Evolutionary conservation across 768 basidiomycete genomes (phyloP).

Genomic region (Boletus pseudopeckii): DNA sequence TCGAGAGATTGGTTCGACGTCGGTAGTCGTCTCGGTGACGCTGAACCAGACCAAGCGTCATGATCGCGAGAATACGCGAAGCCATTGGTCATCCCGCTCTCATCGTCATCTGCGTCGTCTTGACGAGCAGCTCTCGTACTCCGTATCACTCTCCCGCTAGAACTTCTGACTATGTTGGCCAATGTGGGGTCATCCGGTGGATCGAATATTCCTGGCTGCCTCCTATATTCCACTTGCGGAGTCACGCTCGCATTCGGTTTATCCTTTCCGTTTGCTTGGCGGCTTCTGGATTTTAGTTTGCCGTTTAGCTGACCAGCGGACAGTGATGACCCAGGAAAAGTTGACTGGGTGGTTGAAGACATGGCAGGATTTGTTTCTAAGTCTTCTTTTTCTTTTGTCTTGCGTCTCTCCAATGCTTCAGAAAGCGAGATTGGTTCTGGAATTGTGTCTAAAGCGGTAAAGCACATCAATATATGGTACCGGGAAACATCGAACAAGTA

Average conservation of each 20-base stretch:
- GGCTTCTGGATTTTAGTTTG: slow-evolving; percentile 40
- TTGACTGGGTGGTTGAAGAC: slow-evolving; percentile 31
- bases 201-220: slow-evolving; percentile 17
- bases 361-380: slow-evolving; percentile 59
- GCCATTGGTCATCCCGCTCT: slow-evolving; percentile 23
- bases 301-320: slow-evolving; percentile 23
- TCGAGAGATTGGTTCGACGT: slow-evolving; percentile 19
- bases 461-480: slow-evolving; percentile 1
- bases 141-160: slow-evolving; percentile 29
- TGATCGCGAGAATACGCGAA: slow-evolving; percentile 14
- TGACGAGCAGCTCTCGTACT: slow-evolving; percentile 29
- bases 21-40: slow-evolving; percentile 22
- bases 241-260: slow-evolving; percentile 30
- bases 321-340: slow-evolving; percentile 23
- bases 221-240: slow-evolving; percentile 24
- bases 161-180: slow-evolving; percentile 25
- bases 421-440: slow-evolving; percentile 57
- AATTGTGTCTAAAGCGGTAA: slow-evolving; percentile 52
- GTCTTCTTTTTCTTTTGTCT: slow-evolving; percentile 50
- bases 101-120: slow-evolving; percentile 26
- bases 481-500: neutral
- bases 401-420: slow-evolving; percentile 57
- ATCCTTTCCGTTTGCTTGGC: slow-evolving; percentile 36
- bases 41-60: slow-evolving; percentile 25
- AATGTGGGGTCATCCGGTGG: slow-evolving; percentile 18